Conservation (phyloP, 2,329 filamentous ascomycete species). For the Polytolypa hystricis region DNA sequence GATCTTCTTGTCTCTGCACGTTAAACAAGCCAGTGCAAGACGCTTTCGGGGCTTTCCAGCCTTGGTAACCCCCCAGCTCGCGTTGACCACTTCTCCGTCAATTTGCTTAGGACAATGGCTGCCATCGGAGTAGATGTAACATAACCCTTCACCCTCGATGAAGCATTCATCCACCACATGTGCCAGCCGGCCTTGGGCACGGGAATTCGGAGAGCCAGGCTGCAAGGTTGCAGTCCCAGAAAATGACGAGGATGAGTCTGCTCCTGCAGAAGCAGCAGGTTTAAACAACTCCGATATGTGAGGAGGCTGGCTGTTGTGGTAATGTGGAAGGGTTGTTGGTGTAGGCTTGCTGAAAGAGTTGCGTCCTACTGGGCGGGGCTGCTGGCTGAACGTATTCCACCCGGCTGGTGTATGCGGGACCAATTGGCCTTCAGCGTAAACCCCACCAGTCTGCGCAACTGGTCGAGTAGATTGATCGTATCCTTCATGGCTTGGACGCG, state of each 20-base stretch:
- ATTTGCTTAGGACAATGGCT: conserved; percentile 73
- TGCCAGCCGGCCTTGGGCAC: conserved; percentile 1
- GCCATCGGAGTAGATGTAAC: conserved; percentile 79
- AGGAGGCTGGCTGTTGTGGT: conserved; percentile 13
- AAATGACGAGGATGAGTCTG: conserved; percentile 18
- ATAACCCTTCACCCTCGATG: conserved; percentile 64
- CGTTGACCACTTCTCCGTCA: conserved; percentile 77
- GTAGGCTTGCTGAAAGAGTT: not conserved
- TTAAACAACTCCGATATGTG: conserved; percentile 9
- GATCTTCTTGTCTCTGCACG: conserved; percentile 94
- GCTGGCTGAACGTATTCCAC: not conserved
- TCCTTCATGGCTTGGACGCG: no score
- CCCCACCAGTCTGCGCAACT: not conserved
- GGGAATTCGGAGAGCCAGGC: not conserved
- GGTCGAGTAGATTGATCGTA: not conserved
- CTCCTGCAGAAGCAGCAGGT: conserved; percentile 7
- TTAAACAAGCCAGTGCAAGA: conserved; percentile 82
- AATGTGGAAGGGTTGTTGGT: conserved; percentile 3
- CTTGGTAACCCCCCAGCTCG: conserved; percentile 88
- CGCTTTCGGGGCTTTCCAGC: conserved; percentile 87
- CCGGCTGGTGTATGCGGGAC: not conserved
- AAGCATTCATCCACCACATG: conserved; percentile 30
- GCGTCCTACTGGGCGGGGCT: not conserved
- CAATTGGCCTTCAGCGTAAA: not conserved
- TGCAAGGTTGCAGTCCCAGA: not conserved